Evolutionary conservation across 208 protist genomes (phyloP).

Genomic region (Leishmania major): DNA sequence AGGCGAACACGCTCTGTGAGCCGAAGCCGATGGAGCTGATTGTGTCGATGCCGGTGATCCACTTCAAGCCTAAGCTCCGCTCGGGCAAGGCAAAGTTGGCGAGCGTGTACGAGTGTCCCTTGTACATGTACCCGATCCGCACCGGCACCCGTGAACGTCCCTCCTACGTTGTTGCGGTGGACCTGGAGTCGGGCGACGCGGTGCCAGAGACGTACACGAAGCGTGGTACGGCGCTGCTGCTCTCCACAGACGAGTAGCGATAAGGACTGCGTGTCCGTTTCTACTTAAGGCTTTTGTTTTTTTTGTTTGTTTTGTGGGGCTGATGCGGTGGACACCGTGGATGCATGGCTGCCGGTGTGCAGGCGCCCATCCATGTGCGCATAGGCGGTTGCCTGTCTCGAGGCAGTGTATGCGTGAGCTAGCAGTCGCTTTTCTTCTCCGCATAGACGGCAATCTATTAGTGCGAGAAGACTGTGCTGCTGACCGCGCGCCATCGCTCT

Average conservation of each 20-base stretch:
- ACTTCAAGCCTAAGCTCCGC: conserved; percentile 97
- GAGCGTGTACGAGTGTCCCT: conserved; percentile 94
- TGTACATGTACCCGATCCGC: conserved; percentile 98
- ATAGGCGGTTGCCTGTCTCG: not conserved
- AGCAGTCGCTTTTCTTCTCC: not conserved
- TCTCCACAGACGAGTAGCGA: conserved; percentile 93
- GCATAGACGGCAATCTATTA: conserved; percentile 15
- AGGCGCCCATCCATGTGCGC: not conserved
- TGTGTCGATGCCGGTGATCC: conserved; percentile 97
- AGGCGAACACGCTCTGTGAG: conserved; percentile 92
- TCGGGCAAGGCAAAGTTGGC: conserved; percentile 69
- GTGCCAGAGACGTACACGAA: conserved; percentile 97
- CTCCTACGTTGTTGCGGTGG: conserved; percentile 96
- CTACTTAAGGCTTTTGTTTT: not conserved
- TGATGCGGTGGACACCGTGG: not conserved
- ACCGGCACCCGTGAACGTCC: conserved; percentile 96
- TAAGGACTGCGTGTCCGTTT: not conserved
- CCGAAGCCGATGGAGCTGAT: conserved; percentile 97
- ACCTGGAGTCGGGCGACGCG: conserved; percentile 91
- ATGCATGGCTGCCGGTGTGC: not conserved
- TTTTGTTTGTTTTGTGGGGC: not conserved
- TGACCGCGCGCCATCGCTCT: not conserved
- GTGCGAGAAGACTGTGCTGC: conserved; percentile 5
- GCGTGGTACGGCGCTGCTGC: conserved; percentile 96
- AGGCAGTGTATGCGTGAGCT: not conserved